Conservation (phyloP, 2,329 filamentous ascomycete genomes). For the Dothideomycetidae sp. region DNA sequence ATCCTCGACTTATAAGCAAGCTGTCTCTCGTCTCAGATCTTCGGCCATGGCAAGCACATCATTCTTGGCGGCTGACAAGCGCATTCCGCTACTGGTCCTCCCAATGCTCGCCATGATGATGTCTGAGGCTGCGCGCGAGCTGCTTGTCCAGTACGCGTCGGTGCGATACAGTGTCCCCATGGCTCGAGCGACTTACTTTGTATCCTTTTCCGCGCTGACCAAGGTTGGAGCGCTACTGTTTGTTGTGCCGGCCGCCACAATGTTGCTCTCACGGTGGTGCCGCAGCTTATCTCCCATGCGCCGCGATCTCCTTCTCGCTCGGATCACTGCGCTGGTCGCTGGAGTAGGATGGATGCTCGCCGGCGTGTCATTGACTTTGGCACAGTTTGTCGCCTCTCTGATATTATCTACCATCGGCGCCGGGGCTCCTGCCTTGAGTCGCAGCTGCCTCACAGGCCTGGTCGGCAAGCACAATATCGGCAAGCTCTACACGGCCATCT, state of each 20-base stretch:
- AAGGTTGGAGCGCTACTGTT: conserved; percentile 20
- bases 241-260: conserved; percentile 16
- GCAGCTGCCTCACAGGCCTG: conserved; percentile 39
- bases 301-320: conserved; percentile 22
- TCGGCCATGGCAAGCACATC: not conserved
- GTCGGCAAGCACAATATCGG: conserved; percentile 42
- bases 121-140: conserved; percentile 13
- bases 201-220: conserved; percentile 20
- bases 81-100: conserved; percentile 20
- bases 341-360: conserved; percentile 19
- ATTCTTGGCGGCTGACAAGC: conserved; percentile 18
- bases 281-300: conserved; percentile 15
- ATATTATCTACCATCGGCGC: conserved; percentile 33
- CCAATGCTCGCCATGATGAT: conserved; percentile 21
- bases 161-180: conserved; percentile 37
- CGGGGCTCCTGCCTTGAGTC: conserved; percentile 31
- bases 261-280: conserved; percentile 14
- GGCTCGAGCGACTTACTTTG: conserved; percentile 20
- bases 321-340: conserved; percentile 17
- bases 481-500: conserved; percentile 39
- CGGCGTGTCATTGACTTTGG: conserved; percentile 19
- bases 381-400: conserved; percentile 24
- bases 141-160: conserved; percentile 40
- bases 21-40: too few relatives aligned
- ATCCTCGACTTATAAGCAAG: not conserved